Evolutionary conservation across 2,329 filamentous ascomycete species (phyloP).

Genomic region (Pyrenophora tritici-repentis): DNA sequence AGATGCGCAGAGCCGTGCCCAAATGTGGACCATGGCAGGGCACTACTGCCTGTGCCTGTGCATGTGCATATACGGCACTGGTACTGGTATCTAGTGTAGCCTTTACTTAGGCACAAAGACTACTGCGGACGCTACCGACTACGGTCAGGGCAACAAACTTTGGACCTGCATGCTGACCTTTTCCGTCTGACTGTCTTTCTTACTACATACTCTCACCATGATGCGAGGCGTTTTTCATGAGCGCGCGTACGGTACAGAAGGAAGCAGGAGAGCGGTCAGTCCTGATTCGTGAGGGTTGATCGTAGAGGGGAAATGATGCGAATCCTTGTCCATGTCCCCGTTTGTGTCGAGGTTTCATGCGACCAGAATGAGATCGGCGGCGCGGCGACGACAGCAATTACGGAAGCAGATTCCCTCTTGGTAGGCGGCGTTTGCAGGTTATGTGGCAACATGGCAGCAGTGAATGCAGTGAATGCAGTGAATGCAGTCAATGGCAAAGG

Average conservation of each 20-base stretch:
- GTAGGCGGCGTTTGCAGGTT: too few relatives aligned
- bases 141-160: too few relatives aligned
- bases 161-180: too few relatives aligned
- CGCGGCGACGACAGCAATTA: conserved; percentile 3
- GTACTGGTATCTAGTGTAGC: too few relatives aligned
- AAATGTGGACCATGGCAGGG: conserved; percentile 4
- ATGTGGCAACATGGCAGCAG: too few relatives aligned
- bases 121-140: neutral
- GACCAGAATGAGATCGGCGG: conserved; percentile 16
- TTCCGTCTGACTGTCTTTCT: too few relatives aligned
- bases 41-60: conserved; percentile 11
- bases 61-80: conserved; percentile 13
- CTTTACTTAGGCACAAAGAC: conserved; percentile 4
- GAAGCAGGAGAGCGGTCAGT: conserved; percentile 18
- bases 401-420: conserved; percentile 2
- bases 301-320: conserved; percentile 30
- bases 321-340: conserved; percentile 24
- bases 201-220: too few relatives aligned
- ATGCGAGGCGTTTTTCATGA: too few relatives aligned
- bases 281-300: conserved; percentile 28
- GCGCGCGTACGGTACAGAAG: conserved; percentile 7
- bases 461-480: too few relatives aligned
- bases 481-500: too few relatives aligned
- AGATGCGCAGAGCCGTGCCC: too few relatives aligned
- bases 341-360: conserved; percentile 28